Base-by-base conservation (phyloP, 2,329 filamentous ascomycete genomes). In the Botryotinia calthae region DNA sequence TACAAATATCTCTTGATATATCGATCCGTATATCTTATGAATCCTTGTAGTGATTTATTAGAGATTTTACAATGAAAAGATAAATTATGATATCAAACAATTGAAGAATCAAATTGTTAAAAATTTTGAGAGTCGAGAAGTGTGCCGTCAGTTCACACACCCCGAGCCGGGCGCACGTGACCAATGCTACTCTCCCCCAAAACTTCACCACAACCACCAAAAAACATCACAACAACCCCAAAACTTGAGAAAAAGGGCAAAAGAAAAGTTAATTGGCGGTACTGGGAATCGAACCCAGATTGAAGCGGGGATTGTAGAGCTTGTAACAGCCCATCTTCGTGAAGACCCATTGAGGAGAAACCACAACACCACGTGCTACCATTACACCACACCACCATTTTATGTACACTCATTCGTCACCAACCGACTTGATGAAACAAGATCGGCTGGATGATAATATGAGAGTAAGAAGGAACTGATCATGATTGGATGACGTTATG, bases 201-300 rank as follows among this genome's bases (percentile, higher is more conserved):
- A n/a, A 4, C 25, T 51, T 51, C 48, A 51, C 48, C 12, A 51
- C 4, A 51, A n/a, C 25, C 25, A 16, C 12, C 48, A 12, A n/a
- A 51, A 51, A n/a, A 2, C 25, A 51, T n/a, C 10, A n/a, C 48
- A 51, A 51, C 22, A 4, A 4, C 48, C 12, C 25, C 25, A n/a
- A 54, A 16, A 54, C 48, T n/a, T 16, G 48, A 16, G 12, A 1
- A 9, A 4, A 28, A 28, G 6, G 1, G 18, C 42, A 31, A 31
- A 68, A 68, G 10, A 2, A 1, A 44, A 0, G 0, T 58, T 5
- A 0, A 1, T 31, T 71, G 69, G 69, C 69, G 69, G 69, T 71
- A 59, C 69, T 71, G 69, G 69, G 69, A 71, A 71, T 71, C 69
- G 69, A 71, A 71, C 69, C 69, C 69, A 71, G 69, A 71, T 71